These are phyloP conservation scores for Leavenworthia alabamica DNA, from an alignment of 345 rosid genomes.

Conservation along the genomic window DNA sequence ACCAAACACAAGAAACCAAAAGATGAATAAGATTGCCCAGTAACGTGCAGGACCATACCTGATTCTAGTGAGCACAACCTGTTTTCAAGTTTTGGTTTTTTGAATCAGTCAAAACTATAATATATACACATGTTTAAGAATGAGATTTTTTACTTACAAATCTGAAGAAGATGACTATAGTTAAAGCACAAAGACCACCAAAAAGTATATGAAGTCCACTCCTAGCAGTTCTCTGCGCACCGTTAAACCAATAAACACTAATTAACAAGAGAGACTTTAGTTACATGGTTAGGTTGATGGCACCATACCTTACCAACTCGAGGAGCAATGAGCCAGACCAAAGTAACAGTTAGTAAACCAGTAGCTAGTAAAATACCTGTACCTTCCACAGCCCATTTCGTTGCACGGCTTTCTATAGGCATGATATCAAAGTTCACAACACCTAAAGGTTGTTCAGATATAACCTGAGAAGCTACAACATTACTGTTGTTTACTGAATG, in stretches of 20 bases:
- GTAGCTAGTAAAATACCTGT: conserved; percentile 93
- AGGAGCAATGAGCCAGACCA: conserved; percentile 97
- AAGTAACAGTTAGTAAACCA: conserved; percentile 78
- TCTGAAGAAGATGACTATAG: conserved; percentile 87
- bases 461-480: conserved; percentile 49
- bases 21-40: conserved; percentile 93
- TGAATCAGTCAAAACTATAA: not conserved
- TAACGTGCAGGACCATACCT: conserved; percentile 96
- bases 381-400: conserved; percentile 95
- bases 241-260: too few relatives aligned
- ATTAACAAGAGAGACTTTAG: too few relatives aligned
- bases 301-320: conserved; percentile 95
- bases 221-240: conserved; percentile 92
- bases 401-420: conserved; percentile 62
- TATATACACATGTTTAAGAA: not conserved
- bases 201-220: conserved; percentile 92
- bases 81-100: conserved; percentile 30
- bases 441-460: conserved; percentile 53
- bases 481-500: conserved; percentile 31
- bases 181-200: conserved; percentile 84
- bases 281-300: too few relatives aligned
- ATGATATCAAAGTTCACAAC: conserved; percentile 42
- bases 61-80: conserved; percentile 93
- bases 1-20: conserved; percentile 97
- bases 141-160: conserved; percentile 47